Conservation (phyloP, 257 asterid species). For the Cynanchum wilfordii region DNA sequence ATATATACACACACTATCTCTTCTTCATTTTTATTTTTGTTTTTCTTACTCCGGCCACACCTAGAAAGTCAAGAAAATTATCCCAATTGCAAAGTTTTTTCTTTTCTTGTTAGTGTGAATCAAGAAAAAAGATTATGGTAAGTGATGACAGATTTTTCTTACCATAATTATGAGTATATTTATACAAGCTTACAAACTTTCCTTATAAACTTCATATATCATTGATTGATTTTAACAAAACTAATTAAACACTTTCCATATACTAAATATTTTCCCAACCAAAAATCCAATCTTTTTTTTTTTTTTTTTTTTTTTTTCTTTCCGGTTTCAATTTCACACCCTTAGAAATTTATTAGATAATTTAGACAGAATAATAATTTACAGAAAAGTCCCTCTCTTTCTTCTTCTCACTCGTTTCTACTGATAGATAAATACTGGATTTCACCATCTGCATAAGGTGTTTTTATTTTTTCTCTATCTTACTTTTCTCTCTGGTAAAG, state of each 20-base stretch:
- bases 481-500: not conserved
- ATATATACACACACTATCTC: too few species aligned
- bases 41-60: not conserved
- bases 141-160: conserved; percentile 5
- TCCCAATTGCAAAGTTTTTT: conserved; percentile 9
- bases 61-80: conserved; percentile 7
- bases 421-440: not conserved
- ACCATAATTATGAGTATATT: not conserved
- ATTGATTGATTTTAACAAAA: conserved; percentile 3
- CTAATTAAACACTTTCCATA: not conserved
- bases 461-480: not conserved
- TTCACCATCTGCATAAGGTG: not conserved
- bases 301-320: too few species aligned
- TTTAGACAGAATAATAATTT: too few species aligned
- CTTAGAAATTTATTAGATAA: not conserved
- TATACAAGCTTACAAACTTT: not conserved
- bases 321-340: not conserved
- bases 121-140: not conserved
- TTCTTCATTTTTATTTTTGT: too few species aligned
- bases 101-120: not conserved
- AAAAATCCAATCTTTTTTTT: not conserved
- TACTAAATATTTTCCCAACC: not conserved
- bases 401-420: not conserved
- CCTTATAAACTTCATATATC: not conserved
- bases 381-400: not conserved